Conservation (phyloP, 2,329 filamentous ascomycete genomes). For the Sporothrix inflata region DNA sequence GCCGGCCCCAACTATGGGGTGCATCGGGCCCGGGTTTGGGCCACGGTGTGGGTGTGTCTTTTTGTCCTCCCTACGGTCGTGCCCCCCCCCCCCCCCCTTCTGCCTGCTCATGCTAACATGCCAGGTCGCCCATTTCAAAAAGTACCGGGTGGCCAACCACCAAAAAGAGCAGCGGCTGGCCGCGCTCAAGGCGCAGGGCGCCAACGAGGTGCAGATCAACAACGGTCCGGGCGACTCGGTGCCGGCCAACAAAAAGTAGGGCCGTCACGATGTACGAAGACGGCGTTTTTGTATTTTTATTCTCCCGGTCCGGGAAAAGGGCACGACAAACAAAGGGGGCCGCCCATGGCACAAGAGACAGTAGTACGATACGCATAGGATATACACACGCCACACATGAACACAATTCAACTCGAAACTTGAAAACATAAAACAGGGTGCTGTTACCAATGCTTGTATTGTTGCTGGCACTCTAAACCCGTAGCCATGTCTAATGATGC, state of each 20-base stretch:
- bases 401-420: not conserved
- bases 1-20: too few species aligned
- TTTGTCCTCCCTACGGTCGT: not conserved
- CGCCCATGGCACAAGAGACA: not conserved
- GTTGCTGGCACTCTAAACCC: not conserved
- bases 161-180: constrained; percentile 81
- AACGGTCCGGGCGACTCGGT: constrained; percentile 34
- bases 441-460: not conserved
- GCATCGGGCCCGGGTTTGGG: too few species aligned
- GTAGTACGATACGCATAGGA: not conserved
- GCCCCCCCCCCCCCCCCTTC: too few species aligned
- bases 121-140: constrained; percentile 96
- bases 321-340: too few species aligned
- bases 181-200: constrained; percentile 73
- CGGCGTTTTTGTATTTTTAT: not conserved
- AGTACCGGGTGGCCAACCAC: constrained; percentile 88
- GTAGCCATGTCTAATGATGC: not conserved
- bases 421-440: not conserved
- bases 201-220: constrained; percentile 56
- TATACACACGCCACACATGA: constrained; percentile 10
- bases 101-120: not conserved
- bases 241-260: constrained; percentile 3
- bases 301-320: not conserved
- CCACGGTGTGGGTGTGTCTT: too few species aligned
- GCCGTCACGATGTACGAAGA: not conserved